These are phyloP conservation scores for Aspergillus olivimuriae DNA, from an alignment of 495 filamentous ascomycete species.

Conservation along the genomic window DNA sequence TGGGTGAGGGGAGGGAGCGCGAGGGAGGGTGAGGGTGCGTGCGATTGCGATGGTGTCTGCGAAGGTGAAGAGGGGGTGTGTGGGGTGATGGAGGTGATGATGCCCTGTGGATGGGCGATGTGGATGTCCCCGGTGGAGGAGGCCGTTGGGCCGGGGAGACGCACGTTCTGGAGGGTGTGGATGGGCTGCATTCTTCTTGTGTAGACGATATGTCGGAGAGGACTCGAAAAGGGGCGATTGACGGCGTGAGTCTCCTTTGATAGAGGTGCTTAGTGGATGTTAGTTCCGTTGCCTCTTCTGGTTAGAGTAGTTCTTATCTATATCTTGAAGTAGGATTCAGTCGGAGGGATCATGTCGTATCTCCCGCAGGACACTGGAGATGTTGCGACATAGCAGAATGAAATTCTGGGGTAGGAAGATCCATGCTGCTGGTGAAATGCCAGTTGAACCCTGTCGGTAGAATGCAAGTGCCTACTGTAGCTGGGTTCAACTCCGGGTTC, in stretches of 20 bases:
- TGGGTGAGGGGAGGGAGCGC: slow-evolving; percentile 53
- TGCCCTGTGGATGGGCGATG: slow-evolving; percentile 22
- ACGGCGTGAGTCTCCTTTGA: not conserved
- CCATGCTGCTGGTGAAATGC: too few relatives aligned
- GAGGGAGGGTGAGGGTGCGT: slow-evolving; percentile 11
- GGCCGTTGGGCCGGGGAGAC: slow-evolving; percentile 27
- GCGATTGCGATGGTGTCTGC: not conserved
- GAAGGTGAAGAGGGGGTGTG: slow-evolving; percentile 13
- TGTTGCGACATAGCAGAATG: too few relatives aligned
- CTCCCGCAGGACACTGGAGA: too few relatives aligned
- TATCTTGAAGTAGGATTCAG: not conserved
- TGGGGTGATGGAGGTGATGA: slow-evolving; percentile 35
- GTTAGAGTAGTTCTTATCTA: too few relatives aligned
- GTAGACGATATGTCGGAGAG: too few relatives aligned
- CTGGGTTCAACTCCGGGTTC: too few relatives aligned
- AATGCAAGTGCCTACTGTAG: too few relatives aligned
- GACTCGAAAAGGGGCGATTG: too few relatives aligned
- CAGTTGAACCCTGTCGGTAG: too few relatives aligned
- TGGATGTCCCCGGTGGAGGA: slow-evolving; percentile 38
- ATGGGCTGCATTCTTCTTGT: too few relatives aligned
- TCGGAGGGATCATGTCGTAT: not conserved
- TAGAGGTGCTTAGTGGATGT: not conserved
- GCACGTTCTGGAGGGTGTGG: slow-evolving; percentile 26
- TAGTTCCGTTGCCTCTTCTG: too few relatives aligned
- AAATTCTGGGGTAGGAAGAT: too few relatives aligned